phyloP scores from a whole-genome alignment of 345 rosid genomes.

The Acer yangbiense region DNA sequence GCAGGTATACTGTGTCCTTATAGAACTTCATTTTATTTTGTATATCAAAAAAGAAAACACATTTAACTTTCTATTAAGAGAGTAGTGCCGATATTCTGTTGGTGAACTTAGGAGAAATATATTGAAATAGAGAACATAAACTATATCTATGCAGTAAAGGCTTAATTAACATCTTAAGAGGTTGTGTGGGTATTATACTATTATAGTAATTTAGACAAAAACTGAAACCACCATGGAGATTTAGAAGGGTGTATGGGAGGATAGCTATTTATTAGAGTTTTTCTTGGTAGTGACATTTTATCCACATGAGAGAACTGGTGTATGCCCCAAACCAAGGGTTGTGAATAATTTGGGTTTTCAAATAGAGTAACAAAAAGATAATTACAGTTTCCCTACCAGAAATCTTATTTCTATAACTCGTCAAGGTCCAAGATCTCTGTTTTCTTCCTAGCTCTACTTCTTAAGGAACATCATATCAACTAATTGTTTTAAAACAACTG shows the following conservation, averaged over 20 bases:
- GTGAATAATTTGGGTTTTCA: neutral
- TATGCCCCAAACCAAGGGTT: neutral
- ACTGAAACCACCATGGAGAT: neutral
- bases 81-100: neutral
- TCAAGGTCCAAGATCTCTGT: neutral
- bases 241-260: neutral
- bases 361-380: neutral
- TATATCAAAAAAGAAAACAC: neutral
- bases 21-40: neutral
- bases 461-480: neutral
- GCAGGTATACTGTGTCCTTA: slow-evolving; percentile 43
- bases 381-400: neutral
- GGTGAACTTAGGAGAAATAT: slow-evolving; percentile 2
- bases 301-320: neutral
- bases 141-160: neutral
- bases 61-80: neutral
- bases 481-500: neutral
- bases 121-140: neutral
- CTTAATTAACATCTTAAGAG: neutral
- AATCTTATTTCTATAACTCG: neutral
- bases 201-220: neutral
- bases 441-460: neutral
- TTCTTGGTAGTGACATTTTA: neutral
- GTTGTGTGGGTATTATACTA: neutral
- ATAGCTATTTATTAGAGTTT: neutral